Evolutionary conservation across 2,329 filamentous ascomycete genomes (phyloP), one percentile per base, ranked within the genome.

Genomic region (Chaetomium olivaceum): DNA sequence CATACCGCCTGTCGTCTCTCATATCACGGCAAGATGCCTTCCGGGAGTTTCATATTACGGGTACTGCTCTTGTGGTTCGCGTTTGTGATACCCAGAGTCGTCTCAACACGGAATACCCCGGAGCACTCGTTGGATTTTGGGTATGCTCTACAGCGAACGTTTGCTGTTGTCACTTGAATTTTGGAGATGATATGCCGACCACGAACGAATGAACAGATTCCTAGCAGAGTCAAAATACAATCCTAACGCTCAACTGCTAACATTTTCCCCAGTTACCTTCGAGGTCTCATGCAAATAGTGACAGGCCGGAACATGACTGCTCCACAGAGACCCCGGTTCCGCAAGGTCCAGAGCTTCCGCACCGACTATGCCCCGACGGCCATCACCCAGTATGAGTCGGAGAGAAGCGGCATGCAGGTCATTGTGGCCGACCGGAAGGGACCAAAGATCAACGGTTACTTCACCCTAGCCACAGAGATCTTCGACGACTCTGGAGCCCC

Each of bases 401-500:
- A 92, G 72, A 86, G 92, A 69, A 99, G 94, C 68, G 95, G 95
- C 61, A 95, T 99, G 92, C 90, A 93, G 71, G 91, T 97, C 39
- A 88, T 97, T 50, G 91, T 97, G 58, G 92, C 96, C 71, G 91
- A 98, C 76, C 89, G 93, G 72, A 88, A 95, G 76, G 94, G 95
- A 0, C 95, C 95, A n/a, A 98, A 97, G 77, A 86, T 97, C 67
- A 90, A 91, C 71, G 95, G 95, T 39, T 97, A 96, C 79, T 99
- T 99, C 78, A 90, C 93, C 39, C 85, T 99, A 61, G 95, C 95
- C 39, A 99, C 95, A 3, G 95, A 99, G 79, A 98, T 99, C 72
- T 90, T 96, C 73, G 95, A 99, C 80, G 93, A 99, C 77, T 98
- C 94, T 12, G 95, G 95, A 50, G 91, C 95, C 16, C 95, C 91